Evolutionary conservation across 495 filamentous ascomycete species (phyloP), one percentile per base, ranked within the genome.

Genomic region (Durotheca rogersii): DNA sequence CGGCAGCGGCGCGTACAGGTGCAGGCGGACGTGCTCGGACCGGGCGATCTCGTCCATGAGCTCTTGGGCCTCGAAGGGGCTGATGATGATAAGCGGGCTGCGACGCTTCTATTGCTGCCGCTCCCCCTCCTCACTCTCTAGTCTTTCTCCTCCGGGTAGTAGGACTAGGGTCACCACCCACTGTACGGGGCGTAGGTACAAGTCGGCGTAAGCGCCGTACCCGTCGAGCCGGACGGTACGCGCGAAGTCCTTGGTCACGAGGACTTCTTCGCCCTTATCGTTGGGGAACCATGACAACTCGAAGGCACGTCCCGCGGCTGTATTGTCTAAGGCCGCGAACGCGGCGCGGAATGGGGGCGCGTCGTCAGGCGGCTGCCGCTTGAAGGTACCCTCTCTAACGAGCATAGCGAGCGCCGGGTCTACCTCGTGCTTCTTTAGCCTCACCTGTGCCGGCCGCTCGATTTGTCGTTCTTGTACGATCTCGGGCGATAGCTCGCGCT

Each of bases 401-500:
- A 67, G 0, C 25, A 4, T 0, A 81, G n/a, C 52, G 33, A 81
- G 78, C 0, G 6, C 4, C 4, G n/a, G 20, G 3, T 87, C 23
- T 53, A 80, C 71, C 0, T 27, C 20, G 50, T 84, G 73, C 1
- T 84, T 34, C 0, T 3, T 15, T 0, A 84, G 70, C 6, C 48
- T 11, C 7, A 61, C 64, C 1, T 51, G 14, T 1, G 58, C 56
- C 3, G 85, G 81, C 2, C 68, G 58, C 50, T 85, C 58, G 0
- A 81, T 55, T 25, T 88, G 66, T 9, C 68, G 64, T 47, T 89
- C 81, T 31, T 71, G 67, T 53, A 88, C 78, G 18, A 80, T 70
- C 50, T 89, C 84, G 1, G 79, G 80, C 0, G 78, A 73, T 0
- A 88, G 69, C 53, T 90, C 83, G 0, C 85, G 73, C 60, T 89